Evolutionary conservation across 1,284 basidiomycete genomes (phyloP).

Genomic region (Malassezia cuniculi): DNA sequence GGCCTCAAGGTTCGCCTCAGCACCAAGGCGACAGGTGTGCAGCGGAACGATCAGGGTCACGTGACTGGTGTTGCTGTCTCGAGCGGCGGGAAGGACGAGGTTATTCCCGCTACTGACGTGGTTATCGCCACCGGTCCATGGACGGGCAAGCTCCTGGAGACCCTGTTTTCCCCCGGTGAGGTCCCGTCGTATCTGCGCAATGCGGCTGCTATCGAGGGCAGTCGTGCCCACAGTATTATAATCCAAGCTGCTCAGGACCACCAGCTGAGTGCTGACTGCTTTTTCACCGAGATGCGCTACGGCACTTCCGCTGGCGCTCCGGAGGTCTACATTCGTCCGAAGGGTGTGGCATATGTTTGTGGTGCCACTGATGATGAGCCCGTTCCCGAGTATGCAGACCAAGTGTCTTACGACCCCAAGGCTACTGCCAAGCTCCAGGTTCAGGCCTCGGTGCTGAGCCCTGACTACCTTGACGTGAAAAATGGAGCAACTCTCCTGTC

Average conservation of each 20-base stretch:
- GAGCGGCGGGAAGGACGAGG: conserved; percentile 10
- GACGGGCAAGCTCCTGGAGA: conserved; percentile 55
- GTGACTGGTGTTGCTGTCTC: conserved; percentile 18
- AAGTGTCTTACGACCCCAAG: conserved; percentile 29
- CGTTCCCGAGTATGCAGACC: conserved; percentile 39
- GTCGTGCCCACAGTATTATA: conserved; percentile 50
- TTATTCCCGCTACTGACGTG: conserved; percentile 47
- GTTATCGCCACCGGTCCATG: conserved; percentile 69
- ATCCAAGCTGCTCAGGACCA: conserved; percentile 28
- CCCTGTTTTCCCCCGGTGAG: conserved; percentile 48
- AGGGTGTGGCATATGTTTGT: conserved; percentile 46
- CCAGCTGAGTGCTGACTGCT: conserved; percentile 45
- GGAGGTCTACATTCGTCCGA: conserved; percentile 40
- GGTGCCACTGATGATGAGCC: conserved; percentile 47
- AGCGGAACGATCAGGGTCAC: conserved; percentile 14
- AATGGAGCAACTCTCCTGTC: conserved; percentile 43
- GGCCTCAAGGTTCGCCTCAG: conserved; percentile 47
- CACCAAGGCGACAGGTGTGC: conserved; percentile 29
- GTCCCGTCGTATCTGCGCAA: conserved; percentile 41
- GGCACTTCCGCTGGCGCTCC: conserved; percentile 21
- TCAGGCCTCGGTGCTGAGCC: conserved; percentile 48
- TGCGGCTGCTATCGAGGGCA: conserved; percentile 44
- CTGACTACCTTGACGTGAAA: conserved; percentile 45
- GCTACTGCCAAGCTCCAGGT: conserved; percentile 47
- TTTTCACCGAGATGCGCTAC: conserved; percentile 51